Percentiles rank a stretch among this genome's conserved stretches.
Conservation (phyloP, 2,329 filamentous ascomycete genomes). For the Diaporthe destruens region DNA sequence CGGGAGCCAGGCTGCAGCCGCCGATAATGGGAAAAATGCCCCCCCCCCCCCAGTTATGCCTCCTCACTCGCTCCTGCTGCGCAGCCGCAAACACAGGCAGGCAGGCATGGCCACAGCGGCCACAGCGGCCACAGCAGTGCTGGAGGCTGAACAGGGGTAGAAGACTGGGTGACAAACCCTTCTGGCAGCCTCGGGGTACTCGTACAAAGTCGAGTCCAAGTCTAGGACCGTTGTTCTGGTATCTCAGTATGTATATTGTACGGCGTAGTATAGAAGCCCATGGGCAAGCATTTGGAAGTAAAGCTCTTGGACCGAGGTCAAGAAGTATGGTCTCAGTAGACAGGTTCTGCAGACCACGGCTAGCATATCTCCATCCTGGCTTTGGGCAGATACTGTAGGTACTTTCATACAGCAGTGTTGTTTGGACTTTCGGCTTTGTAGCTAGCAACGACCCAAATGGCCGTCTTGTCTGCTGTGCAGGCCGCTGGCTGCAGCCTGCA, state of each 20-base stretch:
- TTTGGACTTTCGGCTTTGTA: neutral
- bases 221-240: neutral
- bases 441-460: too few relatives aligned
- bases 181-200: too few relatives aligned
- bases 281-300: neutral
- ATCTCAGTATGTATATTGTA: neutral
- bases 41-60: neutral
- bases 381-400: neutral
- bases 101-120: neutral
- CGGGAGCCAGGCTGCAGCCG: conserved; percentile 30
- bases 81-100: conserved; percentile 15
- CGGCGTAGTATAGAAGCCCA: neutral
- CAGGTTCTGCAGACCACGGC: neutral
- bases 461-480: neutral
- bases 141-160: too few relatives aligned
- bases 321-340: too few relatives aligned
- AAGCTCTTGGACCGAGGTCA: conserved; percentile 4
- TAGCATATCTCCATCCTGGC: neutral
- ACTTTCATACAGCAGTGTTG: neutral
- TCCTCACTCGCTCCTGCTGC: conserved; percentile 5
- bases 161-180: too few relatives aligned
- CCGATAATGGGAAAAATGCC: conserved; percentile 25
- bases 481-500: conserved; percentile 11
- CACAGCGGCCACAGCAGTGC: neutral
- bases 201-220: neutral